These are phyloP conservation scores for Pseudonitzschia delicatissima DNA, from an alignment of 108 stramenopile species.

Conservation along the genomic window DNA sequence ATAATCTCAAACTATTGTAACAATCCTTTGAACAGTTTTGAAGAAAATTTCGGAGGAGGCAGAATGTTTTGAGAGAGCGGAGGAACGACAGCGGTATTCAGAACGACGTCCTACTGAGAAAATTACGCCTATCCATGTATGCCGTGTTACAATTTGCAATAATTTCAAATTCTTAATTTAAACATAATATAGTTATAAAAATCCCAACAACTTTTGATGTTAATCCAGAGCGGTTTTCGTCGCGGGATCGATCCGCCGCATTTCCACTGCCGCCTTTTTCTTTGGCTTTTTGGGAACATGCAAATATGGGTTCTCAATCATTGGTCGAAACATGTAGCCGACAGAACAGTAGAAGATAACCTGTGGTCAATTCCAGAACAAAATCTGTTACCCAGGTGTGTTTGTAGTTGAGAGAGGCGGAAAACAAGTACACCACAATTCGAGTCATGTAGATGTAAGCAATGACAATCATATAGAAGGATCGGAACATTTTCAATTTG, in stretches of 20 bases:
- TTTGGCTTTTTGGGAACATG: conserved; percentile 2
- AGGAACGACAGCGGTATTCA: not conserved
- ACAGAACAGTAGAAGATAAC: conserved; percentile 88
- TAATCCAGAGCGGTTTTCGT: conserved; percentile 12
- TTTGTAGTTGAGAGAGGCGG: conserved; percentile 79
- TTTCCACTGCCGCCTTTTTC: conserved; percentile 25
- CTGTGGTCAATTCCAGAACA: conserved; percentile 80
- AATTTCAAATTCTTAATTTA: too few relatives aligned
- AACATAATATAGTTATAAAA: too few relatives aligned
- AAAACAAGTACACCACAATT: conserved; percentile 90
- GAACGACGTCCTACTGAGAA: not conserved
- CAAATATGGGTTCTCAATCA: conserved; percentile 81
- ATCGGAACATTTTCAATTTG: conserved; percentile 89
- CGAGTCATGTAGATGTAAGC: conserved; percentile 96
- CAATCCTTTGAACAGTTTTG: too few relatives aligned
- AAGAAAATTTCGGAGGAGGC: too few relatives aligned
- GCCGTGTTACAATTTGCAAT: too few relatives aligned
- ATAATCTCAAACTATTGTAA: too few relatives aligned
- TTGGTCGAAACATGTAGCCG: conserved; percentile 84
- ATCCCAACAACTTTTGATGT: not conserved
- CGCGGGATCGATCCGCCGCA: conserved; percentile 17
- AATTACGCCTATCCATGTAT: not conserved
- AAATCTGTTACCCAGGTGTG: conserved; percentile 88
- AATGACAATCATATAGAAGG: conserved; percentile 92
- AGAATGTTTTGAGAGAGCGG: too few relatives aligned